A percentile compares a stretch with the other conserved stretches of the same genome.
phyloP scores from a whole-genome alignment of 768 basidiomycete species.

The Pleurotus salmoneostramineus region DNA sequence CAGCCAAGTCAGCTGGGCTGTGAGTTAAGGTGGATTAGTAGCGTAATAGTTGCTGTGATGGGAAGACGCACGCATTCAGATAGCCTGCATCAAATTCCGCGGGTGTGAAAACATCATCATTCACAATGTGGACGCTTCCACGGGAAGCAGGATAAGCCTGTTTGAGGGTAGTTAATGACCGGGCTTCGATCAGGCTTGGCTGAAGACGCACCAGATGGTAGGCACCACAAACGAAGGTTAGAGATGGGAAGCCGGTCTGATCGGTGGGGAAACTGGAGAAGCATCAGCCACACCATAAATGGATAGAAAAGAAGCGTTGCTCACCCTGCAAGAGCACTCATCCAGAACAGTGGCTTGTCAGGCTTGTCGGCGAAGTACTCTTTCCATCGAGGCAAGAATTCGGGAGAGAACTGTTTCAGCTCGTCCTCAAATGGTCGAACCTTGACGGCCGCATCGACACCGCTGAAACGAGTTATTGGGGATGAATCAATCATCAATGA shows the following conservation, averaged over 20 bases:
- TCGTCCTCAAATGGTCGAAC: constrained; percentile 33
- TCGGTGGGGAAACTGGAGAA: constrained; percentile 7
- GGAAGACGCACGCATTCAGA: constrained; percentile 21
- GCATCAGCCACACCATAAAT: neutral
- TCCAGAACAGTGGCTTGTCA: constrained; percentile 35
- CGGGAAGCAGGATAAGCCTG: constrained; percentile 29
- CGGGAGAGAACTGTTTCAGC: constrained; percentile 29
- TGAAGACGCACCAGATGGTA: constrained; percentile 20
- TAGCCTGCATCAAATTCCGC: constrained; percentile 28
- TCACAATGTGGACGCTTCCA: constrained; percentile 32
- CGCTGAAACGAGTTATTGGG: constrained; percentile 17
- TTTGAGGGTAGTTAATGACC: neutral
- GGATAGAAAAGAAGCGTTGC: neutral
- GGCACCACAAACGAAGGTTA: constrained; percentile 16
- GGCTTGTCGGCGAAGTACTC: constrained; percentile 27
- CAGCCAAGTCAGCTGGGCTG: constrained; percentile 19
- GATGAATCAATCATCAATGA: neutral
- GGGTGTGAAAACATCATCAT: constrained; percentile 21
- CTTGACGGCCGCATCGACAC: constrained; percentile 34
- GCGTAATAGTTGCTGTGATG: neutral
- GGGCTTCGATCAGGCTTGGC: neutral
- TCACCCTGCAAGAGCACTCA: constrained; percentile 25
- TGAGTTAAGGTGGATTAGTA: neutral
- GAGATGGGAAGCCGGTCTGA: constrained; percentile 9
- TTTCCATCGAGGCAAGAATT: constrained; percentile 30